These are phyloP conservation scores for Dysphania ambrosioides DNA, from an alignment of 148 eudicot species.

Conservation along the genomic window DNA sequence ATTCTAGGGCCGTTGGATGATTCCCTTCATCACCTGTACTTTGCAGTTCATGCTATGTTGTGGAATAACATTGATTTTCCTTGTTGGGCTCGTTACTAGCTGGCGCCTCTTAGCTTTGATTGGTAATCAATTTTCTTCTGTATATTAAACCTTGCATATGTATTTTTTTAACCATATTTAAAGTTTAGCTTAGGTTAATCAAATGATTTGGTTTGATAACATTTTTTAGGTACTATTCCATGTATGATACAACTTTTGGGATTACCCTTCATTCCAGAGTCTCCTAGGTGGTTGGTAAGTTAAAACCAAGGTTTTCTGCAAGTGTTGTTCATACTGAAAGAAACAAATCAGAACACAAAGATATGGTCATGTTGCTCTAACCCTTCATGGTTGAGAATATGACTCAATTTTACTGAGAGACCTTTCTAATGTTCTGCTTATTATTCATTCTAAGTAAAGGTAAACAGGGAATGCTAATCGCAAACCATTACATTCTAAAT, in stretches of 20 bases:
- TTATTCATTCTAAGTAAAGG: too few relatives aligned
- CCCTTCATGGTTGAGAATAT: background rate
- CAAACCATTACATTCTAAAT: background rate
- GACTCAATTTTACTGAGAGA: background rate
- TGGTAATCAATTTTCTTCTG: slow-evolving; percentile 21
- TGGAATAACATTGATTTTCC: slow-evolving; percentile 34
- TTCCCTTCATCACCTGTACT: background rate
- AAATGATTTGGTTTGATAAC: background rate
- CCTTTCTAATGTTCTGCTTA: background rate
- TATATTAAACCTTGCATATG: background rate
- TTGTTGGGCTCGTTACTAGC: slow-evolving; percentile 33
- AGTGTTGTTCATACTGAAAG: background rate
- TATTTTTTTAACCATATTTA: background rate
- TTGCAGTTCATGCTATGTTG: slow-evolving; percentile 29
- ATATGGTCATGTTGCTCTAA: background rate
- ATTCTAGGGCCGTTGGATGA: background rate
- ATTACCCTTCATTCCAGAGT: slow-evolving; percentile 50
- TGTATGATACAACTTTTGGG: slow-evolving; percentile 43
- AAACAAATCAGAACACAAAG: background rate
- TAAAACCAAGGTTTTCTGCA: background rate
- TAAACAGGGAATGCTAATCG: too few relatives aligned
- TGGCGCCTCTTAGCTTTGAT: slow-evolving; percentile 51
- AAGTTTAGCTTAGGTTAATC: background rate
- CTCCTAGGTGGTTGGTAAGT: slow-evolving; percentile 64
- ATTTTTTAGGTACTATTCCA: slow-evolving; percentile 47